A percentile compares a stretch with the other conserved stretches of the same genome.
Evolutionary conservation across 176 grass and related monocot genomes (phyloP).

Genomic region (Hsuehochloa calcarea): DNA sequence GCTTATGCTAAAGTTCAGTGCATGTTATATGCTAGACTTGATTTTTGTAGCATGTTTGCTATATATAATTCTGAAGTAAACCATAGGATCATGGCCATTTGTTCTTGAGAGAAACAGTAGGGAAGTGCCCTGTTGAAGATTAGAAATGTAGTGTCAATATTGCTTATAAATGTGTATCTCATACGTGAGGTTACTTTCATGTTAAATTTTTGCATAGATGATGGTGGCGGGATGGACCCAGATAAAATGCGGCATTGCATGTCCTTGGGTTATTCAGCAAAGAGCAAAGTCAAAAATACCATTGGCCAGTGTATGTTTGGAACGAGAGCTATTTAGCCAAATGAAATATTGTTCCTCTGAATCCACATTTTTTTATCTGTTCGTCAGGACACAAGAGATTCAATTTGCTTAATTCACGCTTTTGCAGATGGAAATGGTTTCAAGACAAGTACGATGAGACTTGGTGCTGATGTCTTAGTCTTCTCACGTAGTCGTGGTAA

Average conservation of each 20-base stretch:
- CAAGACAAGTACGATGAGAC: slow-evolving; percentile 33
- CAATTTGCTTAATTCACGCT: slow-evolving; percentile 32
- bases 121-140: background rate
- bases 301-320: slow-evolving; percentile 92
- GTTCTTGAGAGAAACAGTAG: background rate
- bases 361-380: background rate
- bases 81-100: background rate
- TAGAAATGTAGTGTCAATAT: background rate
- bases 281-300: slow-evolving; percentile 79
- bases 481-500: slow-evolving; percentile 75
- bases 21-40: background rate
- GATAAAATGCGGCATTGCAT: slow-evolving; percentile 99
- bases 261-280: slow-evolving; percentile 94
- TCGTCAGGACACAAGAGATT: background rate
- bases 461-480: slow-evolving; percentile 52
- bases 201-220: slow-evolving; percentile 49
- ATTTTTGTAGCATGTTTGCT: background rate
- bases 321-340: background rate
- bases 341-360: background rate
- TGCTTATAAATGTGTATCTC: background rate
- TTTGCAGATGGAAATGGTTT: slow-evolving; percentile 33
- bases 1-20: background rate
- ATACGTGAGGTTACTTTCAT: slow-evolving; percentile 5
- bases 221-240: slow-evolving; percentile 91
- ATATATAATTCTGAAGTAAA: background rate